Conservation (phyloP, 257 asterid species). For the Apocynum venetum region DNA sequence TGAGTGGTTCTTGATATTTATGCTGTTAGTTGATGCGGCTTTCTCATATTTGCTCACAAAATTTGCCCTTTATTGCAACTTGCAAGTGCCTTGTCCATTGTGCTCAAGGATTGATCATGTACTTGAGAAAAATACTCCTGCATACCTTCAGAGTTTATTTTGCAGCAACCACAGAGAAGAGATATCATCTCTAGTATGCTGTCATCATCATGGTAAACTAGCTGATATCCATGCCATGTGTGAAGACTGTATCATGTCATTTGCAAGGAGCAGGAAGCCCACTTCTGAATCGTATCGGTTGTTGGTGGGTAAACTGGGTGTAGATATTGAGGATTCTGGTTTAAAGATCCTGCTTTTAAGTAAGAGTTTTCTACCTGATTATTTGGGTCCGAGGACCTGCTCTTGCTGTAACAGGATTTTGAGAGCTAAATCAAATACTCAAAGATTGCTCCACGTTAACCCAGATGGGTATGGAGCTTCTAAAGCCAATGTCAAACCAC, state of each 20-base stretch:
- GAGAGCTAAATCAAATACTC: constrained; percentile 52
- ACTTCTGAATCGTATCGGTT: constrained; percentile 38
- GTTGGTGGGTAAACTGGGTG: constrained; percentile 48
- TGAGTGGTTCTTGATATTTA: constrained; percentile 77
- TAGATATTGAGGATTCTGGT: constrained; percentile 40
- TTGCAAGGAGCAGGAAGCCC: constrained; percentile 29
- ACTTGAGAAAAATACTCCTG: constrained; percentile 38
- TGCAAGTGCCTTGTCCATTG: constrained; percentile 60
- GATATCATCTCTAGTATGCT: constrained; percentile 57
- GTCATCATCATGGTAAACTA: constrained; percentile 50
- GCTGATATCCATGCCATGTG: constrained; percentile 62
- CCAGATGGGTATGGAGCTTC: constrained; percentile 65
- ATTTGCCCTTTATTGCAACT: constrained; percentile 59
- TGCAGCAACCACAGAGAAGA: constrained; percentile 65
- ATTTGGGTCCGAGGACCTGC: constrained; percentile 44
- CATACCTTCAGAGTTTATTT: constrained; percentile 37
- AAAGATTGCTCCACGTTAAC: constrained; percentile 44
- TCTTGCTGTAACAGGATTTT: constrained; percentile 59
- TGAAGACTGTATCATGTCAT: constrained; percentile 61
- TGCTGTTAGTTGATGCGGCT: constrained; percentile 60
- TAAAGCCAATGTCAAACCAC: constrained; percentile 68
- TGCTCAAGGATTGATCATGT: constrained; percentile 63
- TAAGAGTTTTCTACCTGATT: constrained; percentile 33
- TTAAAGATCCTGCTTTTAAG: constrained; percentile 29
- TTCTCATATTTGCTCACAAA: constrained; percentile 47